Base-by-base conservation (phyloP, 176 grass and related monocot genomes). In the Pharus latifolius region DNA sequence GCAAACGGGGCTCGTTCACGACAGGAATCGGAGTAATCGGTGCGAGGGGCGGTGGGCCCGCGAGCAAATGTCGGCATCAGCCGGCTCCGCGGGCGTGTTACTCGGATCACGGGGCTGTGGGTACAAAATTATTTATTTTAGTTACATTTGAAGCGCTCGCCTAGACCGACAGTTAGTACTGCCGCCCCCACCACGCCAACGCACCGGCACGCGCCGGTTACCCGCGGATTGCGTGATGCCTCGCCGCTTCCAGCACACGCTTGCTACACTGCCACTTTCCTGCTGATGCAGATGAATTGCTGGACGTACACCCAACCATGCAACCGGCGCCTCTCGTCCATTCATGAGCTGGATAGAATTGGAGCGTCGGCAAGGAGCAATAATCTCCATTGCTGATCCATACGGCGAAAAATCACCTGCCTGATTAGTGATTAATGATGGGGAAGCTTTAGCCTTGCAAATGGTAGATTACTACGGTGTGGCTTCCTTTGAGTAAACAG, bases 181-280 rank as follows among this genome's bases (percentile, higher is more conserved):
- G 76, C 23, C 22, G 16, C 18, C 10, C 70, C 62, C 82, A 50
- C 53, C 54, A 15, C 59, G 8, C 3, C 30, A n/a, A 22, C 32
- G 51, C 34, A 68, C 70, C 48, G 47, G 52, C 83, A 85, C 77
- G 77, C 83, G 83, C 71, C 77, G 77, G 77, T 56, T 50, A 18
- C 30, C 77, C 77, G 77, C 57, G 56, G 57, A 71, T 81, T 55
- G 77, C 83, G 83, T 76, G 65, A 81, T 70, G 64, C 68, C 71
- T 62, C 83, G 65, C 72, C 71, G 77, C 77, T 76, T 65, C 83
- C 71, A 71, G 63, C 77, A 71, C 83, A 76, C 83, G 77, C 71
- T 64, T 23, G 67, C 20, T 20, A 35, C 69, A 25, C 77, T 50
- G 83, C 58, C 57, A 16, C 65, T 70, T 76, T 50, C 53, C 65